Evolutionary conservation across 208 protist species (phyloP), one percentile per base, ranked within the genome.

Genomic region (Trypanosomatidae sp.): DNA sequence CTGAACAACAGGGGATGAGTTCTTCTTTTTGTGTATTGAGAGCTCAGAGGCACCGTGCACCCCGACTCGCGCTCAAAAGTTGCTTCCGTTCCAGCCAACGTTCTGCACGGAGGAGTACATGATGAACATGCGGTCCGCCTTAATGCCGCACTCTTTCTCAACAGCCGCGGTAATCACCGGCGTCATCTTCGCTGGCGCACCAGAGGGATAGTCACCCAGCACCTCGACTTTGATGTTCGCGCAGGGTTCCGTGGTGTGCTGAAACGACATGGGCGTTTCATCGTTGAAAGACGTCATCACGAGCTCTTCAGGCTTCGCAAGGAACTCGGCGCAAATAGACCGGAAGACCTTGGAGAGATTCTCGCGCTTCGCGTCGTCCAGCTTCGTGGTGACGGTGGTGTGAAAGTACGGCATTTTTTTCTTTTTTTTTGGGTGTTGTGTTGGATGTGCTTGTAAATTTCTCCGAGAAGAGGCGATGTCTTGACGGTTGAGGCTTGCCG

Each of bases 271-370:
- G 46, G 69, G 62, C 3, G 69, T 70, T 12, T 72, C 52, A 28
- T 82, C 73, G 41, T 86, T 50, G 56, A 82, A 82, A n/a, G 71
- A 68, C 46, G 58, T 77, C 81, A 86, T 86, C 36, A 83, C 74
- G 66, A 71, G 78, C 9, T 74, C 50, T 17, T 73, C 77, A 5
- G 71, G 64, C 65, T 83, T 82, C 25, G 59, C 69, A 1, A 86
- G 62, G 39, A 47, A 49, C 2, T 73, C 47, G 47, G 39, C 28
- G 60, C 56, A 60, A 67, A 76, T 59, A 13, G 66, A 36, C 55
- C 71, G 62, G 74, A 67, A 77, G 25, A 73, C 77, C 22, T 60
- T 59, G n/a, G 69, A 65, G 13, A 82, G 52, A 10, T 55, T 70
- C 2, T 69, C 59, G 53, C 77, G 62, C 73, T 73, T 64, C 39